These are phyloP conservation scores for Ceratobasidium sp. DNA, from an alignment of 1,284 basidiomycete species.

Conservation along the genomic window DNA sequence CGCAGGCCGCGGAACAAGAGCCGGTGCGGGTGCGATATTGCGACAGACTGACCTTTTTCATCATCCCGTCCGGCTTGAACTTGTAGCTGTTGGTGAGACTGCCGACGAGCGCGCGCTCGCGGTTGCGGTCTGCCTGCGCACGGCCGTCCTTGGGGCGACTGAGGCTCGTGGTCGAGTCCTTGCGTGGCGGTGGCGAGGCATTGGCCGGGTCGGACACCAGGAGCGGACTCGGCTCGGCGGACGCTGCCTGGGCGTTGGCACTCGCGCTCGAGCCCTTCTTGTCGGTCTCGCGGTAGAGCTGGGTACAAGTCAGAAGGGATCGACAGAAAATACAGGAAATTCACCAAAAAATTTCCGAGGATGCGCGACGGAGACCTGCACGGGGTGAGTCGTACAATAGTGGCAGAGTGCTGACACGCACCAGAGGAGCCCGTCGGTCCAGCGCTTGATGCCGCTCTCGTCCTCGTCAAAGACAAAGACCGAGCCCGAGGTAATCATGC, in stretches of 20 bases:
- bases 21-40: not conserved
- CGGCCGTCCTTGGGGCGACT: constrained; percentile 69
- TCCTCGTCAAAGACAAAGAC: constrained; percentile 99
- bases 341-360: constrained; percentile 88
- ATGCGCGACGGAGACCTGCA: constrained; percentile 77
- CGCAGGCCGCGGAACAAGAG: constrained; percentile 3
- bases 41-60: constrained; percentile 84
- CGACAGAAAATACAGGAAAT: constrained; percentile 50
- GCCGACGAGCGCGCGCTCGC: constrained; percentile 86
- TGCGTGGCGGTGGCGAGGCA: constrained; percentile 56
- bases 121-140: constrained; percentile 63
- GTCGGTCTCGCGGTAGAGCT: constrained; percentile 91
- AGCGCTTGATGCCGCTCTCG: constrained; percentile 97
- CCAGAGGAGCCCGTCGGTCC: constrained; percentile 99
- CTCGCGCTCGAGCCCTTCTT: constrained; percentile 70
- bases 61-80: constrained; percentile 90
- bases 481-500: constrained; percentile 92
- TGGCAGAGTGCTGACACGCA: constrained; percentile 54
- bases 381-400: constrained; percentile 48
- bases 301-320: not conserved
- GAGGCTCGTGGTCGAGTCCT: constrained; percentile 63
- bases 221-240: constrained; percentile 49
- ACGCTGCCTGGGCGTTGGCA: constrained; percentile 47
- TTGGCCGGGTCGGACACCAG: constrained; percentile 52
- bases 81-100: constrained; percentile 92